Evolutionary conservation across 345 rosid genomes (phyloP).

Genomic region (Dovyalis caffra): DNA sequence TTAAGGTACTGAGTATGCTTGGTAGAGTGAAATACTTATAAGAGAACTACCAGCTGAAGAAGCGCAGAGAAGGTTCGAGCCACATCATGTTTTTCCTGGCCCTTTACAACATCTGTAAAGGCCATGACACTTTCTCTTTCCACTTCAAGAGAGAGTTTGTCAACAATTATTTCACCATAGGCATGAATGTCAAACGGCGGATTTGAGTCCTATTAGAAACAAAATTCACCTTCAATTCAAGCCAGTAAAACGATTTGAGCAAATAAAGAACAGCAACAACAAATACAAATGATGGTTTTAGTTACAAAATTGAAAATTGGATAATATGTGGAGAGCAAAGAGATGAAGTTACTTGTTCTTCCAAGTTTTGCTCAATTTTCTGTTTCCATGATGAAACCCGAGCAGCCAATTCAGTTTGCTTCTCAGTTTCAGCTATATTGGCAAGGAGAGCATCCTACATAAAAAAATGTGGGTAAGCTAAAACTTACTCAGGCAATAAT

Average conservation of each 20-base stretch:
- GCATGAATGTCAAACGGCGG: constrained; percentile 93
- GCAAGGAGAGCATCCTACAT: constrained; percentile 90
- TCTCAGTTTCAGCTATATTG: constrained; percentile 88
- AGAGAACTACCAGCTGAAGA: constrained; percentile 78
- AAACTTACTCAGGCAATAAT: not conserved
- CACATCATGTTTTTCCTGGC: constrained; percentile 79
- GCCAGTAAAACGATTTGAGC: not conserved
- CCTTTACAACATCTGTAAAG: constrained; percentile 63
- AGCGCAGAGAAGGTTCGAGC: constrained; percentile 94
- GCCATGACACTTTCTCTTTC: constrained; percentile 35
- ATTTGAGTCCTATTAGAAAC: constrained; percentile 61
- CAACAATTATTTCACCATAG: constrained; percentile 66
- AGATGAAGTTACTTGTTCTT: constrained; percentile 65
- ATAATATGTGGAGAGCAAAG: constrained; percentile 6
- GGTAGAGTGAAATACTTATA: not conserved
- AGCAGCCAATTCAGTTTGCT: constrained; percentile 86
- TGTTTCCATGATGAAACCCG: constrained; percentile 94
- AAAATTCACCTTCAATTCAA: constrained; percentile 1
- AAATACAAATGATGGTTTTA: not conserved
- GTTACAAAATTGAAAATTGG: not conserved
- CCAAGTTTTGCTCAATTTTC: constrained; percentile 84
- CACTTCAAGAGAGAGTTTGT: constrained; percentile 53
- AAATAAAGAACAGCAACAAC: not conserved
- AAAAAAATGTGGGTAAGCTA: not conserved
- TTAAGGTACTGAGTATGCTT: not conserved